Conservation (phyloP, 805 yeast genomes). For the Candida vaughaniae region DNA sequence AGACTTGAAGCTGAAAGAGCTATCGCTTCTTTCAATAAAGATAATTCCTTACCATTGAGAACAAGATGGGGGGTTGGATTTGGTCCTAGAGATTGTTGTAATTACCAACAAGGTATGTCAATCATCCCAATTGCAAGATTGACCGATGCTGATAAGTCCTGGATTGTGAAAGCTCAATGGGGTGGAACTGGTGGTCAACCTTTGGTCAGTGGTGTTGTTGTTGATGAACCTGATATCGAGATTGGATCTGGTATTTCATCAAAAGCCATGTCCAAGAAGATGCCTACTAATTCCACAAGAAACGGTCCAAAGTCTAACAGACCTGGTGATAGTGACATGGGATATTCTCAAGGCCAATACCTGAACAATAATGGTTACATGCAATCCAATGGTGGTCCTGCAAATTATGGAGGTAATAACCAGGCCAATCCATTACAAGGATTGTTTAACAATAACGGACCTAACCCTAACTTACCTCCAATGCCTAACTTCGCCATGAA, state of each 20-base stretch:
- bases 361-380: not conserved
- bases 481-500: constrained; percentile 3
- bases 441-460: constrained; percentile 29
- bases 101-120: constrained; percentile 86
- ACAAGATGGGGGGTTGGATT: constrained; percentile 99
- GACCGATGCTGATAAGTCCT: constrained; percentile 90
- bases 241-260: constrained; percentile 93
- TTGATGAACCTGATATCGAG: constrained; percentile 98
- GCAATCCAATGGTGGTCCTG: not conserved
- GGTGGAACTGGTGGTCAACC: constrained; percentile 96
- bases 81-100: constrained; percentile 98
- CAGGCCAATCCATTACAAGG: constrained; percentile 49
- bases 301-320: constrained; percentile 76
- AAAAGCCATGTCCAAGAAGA: constrained; percentile 84
- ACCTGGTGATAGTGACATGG: constrained; percentile 51
- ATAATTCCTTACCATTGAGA: constrained; percentile 64
- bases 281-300: constrained; percentile 87
- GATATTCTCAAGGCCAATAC: not conserved
- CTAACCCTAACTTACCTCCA: not conserved
- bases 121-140: constrained; percentile 82
- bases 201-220: constrained; percentile 70
- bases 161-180: constrained; percentile 91
- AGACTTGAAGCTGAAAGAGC: constrained; percentile 89
- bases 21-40: constrained; percentile 67
- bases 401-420: constrained; percentile 9